Evolutionary conservation across 345 rosid genomes (phyloP).

Genomic region (Acer saccharum): DNA sequence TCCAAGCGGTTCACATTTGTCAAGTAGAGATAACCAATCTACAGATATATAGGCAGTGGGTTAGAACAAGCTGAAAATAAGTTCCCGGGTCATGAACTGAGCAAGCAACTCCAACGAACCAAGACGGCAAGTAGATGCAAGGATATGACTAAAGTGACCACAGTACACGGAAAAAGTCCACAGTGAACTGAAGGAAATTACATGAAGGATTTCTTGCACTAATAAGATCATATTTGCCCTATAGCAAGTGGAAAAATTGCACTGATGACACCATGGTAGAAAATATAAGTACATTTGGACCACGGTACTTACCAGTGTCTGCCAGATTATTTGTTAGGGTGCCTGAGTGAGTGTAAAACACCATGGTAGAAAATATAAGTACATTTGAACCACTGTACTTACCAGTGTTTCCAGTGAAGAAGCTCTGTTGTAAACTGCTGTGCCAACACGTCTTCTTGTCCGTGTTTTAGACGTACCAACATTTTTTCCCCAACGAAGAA

Average conservation of each 20-base stretch:
- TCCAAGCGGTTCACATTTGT: slow-evolving; percentile 69
- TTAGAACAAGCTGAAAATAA: slow-evolving; percentile 3
- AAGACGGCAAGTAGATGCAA: background rate
- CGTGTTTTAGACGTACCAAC: slow-evolving; percentile 49
- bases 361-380: background rate
- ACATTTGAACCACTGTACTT: slow-evolving; percentile 19
- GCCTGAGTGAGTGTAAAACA: background rate
- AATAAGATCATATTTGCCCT: too few species aligned
- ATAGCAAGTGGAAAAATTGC: too few species aligned
- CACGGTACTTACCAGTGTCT: too few species aligned
- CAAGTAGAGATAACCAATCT: slow-evolving; percentile 87
- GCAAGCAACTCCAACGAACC: too few species aligned
- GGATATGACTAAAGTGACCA: too few species aligned
- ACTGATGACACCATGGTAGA: too few species aligned
- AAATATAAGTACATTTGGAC: too few species aligned
- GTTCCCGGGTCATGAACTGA: background rate
- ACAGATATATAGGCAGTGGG: slow-evolving; percentile 5
- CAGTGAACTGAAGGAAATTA: too few species aligned
- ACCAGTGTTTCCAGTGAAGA: slow-evolving; percentile 73
- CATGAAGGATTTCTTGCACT: too few species aligned
- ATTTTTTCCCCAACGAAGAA: slow-evolving; percentile 75
- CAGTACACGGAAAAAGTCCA: too few species aligned
- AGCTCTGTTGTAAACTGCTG: slow-evolving; percentile 65
- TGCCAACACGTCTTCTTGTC: slow-evolving; percentile 62
- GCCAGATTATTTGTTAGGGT: too few species aligned